Conservation (phyloP, 768 basidiomycete genomes). For the Hemileccinum rubropunctum region DNA sequence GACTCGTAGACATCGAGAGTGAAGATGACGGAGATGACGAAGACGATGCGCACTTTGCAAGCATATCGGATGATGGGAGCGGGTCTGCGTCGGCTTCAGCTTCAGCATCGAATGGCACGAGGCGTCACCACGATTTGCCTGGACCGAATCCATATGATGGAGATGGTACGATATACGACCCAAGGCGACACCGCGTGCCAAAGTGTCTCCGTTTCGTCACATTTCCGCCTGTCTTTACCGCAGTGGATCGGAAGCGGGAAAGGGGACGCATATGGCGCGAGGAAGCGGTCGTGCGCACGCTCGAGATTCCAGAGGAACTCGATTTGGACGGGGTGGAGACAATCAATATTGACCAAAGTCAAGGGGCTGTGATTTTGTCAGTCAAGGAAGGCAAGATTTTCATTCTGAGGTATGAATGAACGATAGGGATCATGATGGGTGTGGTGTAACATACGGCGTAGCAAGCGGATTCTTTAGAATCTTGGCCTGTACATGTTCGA, state of each 20-base stretch:
- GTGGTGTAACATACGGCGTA: constrained; percentile 1
- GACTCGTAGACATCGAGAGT: constrained; percentile 28
- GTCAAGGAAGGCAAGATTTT: constrained; percentile 68
- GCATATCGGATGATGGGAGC: constrained; percentile 9
- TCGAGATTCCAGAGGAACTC: constrained; percentile 63
- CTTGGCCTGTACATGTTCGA: background rate
- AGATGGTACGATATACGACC: constrained; percentile 21
- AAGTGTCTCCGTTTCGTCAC: constrained; percentile 69
- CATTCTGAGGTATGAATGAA: constrained; percentile 62
- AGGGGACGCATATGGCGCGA: constrained; percentile 25
- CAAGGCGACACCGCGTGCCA: constrained; percentile 28
- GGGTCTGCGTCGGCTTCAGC: background rate
- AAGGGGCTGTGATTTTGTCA: constrained; percentile 69
- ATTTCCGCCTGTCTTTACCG: constrained; percentile 50
- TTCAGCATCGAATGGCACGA: constrained; percentile 1
- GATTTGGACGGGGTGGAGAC: constrained; percentile 67
- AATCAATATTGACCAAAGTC: constrained; percentile 75
- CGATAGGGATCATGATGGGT: background rate
- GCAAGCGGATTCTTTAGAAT: background rate
- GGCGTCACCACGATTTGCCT: background rate
- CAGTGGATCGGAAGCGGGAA: constrained; percentile 19
- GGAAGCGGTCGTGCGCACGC: constrained; percentile 51
- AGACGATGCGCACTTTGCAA: constrained; percentile 12
- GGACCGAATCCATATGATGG: constrained; percentile 15
- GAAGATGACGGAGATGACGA: constrained; percentile 29